phyloP scores from a whole-genome alignment of 495 filamentous ascomycete genomes.

The Penicillium malachiteum region DNA sequence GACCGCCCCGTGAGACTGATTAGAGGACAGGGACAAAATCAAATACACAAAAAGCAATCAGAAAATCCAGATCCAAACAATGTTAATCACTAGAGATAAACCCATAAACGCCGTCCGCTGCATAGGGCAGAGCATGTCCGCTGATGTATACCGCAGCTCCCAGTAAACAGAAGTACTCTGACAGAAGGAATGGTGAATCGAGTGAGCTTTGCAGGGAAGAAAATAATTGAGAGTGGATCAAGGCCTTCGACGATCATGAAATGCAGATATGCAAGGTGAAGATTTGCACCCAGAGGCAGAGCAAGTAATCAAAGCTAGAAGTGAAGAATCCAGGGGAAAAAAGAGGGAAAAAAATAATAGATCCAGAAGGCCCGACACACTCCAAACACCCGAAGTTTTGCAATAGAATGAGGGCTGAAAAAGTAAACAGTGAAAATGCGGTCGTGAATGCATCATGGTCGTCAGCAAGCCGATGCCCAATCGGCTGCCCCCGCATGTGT shows the following conservation, averaged over 20 bases:
- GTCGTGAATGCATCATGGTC: slow-evolving; percentile 44
- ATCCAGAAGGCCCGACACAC: slow-evolving; percentile 25
- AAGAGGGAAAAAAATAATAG: slow-evolving; percentile 17
- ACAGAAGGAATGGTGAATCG: slow-evolving; percentile 10
- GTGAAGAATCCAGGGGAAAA: slow-evolving; percentile 10
- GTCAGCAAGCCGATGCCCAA: slow-evolving; percentile 34
- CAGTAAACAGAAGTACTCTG: slow-evolving; percentile 10
- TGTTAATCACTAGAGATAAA: slow-evolving; percentile 7
- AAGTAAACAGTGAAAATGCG: slow-evolving; percentile 19
- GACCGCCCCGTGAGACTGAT: slow-evolving; percentile 2
- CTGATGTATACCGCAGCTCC: slow-evolving; percentile 19
- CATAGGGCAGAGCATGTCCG: slow-evolving; percentile 15
- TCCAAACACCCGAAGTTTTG: slow-evolving; percentile 30
- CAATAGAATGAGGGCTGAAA: slow-evolving; percentile 14
- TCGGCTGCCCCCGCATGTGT: slow-evolving; percentile 21
- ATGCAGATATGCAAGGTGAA: slow-evolving; percentile 18
- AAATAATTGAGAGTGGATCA: slow-evolving; percentile 4
- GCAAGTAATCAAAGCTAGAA: no score
- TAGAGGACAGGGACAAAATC: not conserved
- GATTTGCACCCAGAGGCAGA: slow-evolving; percentile 7
- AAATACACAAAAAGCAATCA: not conserved
- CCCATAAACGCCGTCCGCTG: slow-evolving; percentile 31
- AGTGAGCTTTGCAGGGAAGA: not conserved
- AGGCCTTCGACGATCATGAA: slow-evolving; percentile 13
- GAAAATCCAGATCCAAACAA: slow-evolving; percentile 1